These are phyloP conservation scores for Clonostachys rosea DNA, from an alignment of 2,329 filamentous ascomycete genomes.

Conservation along the genomic window DNA sequence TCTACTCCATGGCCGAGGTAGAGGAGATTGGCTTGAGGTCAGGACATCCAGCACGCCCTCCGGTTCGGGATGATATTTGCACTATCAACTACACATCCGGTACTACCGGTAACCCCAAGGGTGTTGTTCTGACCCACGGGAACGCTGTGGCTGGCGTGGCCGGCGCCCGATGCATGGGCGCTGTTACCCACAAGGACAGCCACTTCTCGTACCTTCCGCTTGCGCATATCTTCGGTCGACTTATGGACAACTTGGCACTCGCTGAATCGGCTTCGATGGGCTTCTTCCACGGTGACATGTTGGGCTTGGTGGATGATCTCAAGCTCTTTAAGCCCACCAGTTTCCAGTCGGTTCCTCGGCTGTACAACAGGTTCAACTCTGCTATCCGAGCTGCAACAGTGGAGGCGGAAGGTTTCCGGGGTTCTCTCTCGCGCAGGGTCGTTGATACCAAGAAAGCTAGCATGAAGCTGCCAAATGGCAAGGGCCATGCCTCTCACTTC, in stretches of 20 bases:
- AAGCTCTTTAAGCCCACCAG: conserved; percentile 79
- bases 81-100: conserved; percentile 93
- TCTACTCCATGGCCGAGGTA: conserved; percentile 76
- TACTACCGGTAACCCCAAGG: conserved; percentile 79
- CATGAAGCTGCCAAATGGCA: conserved; percentile 65
- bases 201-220: conserved; percentile 86
- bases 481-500: conserved; percentile 74
- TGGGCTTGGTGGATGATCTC: conserved; percentile 84
- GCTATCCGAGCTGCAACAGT: conserved; percentile 77
- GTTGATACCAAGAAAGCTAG: conserved; percentile 76
- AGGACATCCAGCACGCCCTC: conserved; percentile 66
- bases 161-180: conserved; percentile 50
- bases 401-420: conserved; percentile 74
- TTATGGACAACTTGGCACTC: conserved; percentile 73
- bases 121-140: conserved; percentile 76
- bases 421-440: conserved; percentile 74
- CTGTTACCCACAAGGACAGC: conserved; percentile 49
- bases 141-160: conserved; percentile 74
- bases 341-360: conserved; percentile 83
- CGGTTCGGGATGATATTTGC: conserved; percentile 68
- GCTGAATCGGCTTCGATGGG: conserved; percentile 72
- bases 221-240: conserved; percentile 88
- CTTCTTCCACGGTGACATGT: conserved; percentile 90
- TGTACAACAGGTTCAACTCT: conserved; percentile 86
- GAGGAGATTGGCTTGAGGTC: conserved; percentile 74